Conservation (phyloP, 108 stramenopile genomes). For the Nitzschia inconspicua region DNA sequence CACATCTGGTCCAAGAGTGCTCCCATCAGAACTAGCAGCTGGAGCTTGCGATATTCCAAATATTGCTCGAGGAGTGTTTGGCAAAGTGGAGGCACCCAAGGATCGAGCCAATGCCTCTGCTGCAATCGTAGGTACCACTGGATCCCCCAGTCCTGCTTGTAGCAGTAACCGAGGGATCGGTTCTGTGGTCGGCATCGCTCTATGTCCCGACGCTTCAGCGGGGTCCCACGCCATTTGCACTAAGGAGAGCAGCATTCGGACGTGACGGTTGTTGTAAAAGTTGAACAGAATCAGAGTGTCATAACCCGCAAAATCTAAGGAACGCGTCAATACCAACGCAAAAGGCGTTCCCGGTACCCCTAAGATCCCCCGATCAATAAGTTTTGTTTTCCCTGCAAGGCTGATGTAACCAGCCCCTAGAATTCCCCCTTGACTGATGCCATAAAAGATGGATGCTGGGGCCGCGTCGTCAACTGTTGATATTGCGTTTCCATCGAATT, state of each 20-base stretch:
- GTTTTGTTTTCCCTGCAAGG: constrained; percentile 25
- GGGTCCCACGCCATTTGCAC: constrained; percentile 79
- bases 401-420: constrained; percentile 64
- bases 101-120: constrained; percentile 68
- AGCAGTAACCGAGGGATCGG: constrained; percentile 26
- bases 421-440: constrained; percentile 78
- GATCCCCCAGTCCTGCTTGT: constrained; percentile 59
- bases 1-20: constrained; percentile 22
- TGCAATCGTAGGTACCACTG: constrained; percentile 54
- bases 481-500: background rate
- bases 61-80: constrained; percentile 31
- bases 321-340: constrained; percentile 56
- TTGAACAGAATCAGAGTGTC: constrained; percentile 52
- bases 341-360: constrained; percentile 77
- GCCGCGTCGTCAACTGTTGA: constrained; percentile 1
- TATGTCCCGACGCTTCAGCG: constrained; percentile 51
- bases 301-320: constrained; percentile 54
- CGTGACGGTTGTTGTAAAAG: constrained; percentile 62
- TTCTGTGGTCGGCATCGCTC: constrained; percentile 44
- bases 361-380: constrained; percentile 61
- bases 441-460: constrained; percentile 54
- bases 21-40: constrained; percentile 8
- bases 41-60: constrained; percentile 5
- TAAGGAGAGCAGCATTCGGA: constrained; percentile 56
- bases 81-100: constrained; percentile 43